phyloP scores from a whole-genome alignment of 352 stramenopile genomes.

The Phytophthora palmivora region DNA sequence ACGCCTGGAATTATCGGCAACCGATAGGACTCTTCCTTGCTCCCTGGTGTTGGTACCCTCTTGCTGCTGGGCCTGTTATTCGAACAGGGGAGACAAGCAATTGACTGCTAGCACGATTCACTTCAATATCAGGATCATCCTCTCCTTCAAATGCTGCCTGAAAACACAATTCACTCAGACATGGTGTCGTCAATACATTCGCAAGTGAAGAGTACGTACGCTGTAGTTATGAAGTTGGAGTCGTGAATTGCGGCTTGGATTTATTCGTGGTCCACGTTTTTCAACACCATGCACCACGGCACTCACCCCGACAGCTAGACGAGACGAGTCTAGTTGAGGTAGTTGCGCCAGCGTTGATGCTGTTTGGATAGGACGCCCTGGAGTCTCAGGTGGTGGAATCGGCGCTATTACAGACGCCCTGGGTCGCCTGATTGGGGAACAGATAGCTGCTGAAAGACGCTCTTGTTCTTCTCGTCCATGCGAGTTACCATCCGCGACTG shows the following conservation, averaged over 20 bases:
- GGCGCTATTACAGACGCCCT: constrained; percentile 1
- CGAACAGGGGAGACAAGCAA: constrained; percentile 38
- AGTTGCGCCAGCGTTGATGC: constrained; percentile 42
- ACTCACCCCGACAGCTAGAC: constrained; percentile 58
- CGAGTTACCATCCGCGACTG: constrained; percentile 44
- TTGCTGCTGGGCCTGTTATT: constrained; percentile 3
- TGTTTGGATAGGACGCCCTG: constrained; percentile 38
- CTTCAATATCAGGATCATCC: not conserved
- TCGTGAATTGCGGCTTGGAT: constrained; percentile 62
- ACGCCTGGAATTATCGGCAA: constrained; percentile 52
- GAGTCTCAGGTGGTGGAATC: constrained; percentile 13
- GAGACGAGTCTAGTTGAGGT: constrained; percentile 60
- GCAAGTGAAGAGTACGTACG: constrained; percentile 32
- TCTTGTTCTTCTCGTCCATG: constrained; percentile 37
- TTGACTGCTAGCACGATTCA: not conserved
- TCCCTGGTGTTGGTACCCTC: too few relatives aligned
- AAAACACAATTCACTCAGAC: constrained; percentile 3
- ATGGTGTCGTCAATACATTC: not conserved
- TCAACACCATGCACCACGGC: constrained; percentile 61
- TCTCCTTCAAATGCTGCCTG: constrained; percentile 28
- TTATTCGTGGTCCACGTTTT: constrained; percentile 52
- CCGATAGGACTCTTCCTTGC: constrained; percentile 16
- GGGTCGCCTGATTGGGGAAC: constrained; percentile 45
- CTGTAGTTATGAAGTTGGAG: constrained; percentile 71
- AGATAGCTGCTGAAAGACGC: constrained; percentile 29